Evolutionary conservation across 495 filamentous ascomycete species (phyloP).

Genomic region (Ascodesmis nigricans): DNA sequence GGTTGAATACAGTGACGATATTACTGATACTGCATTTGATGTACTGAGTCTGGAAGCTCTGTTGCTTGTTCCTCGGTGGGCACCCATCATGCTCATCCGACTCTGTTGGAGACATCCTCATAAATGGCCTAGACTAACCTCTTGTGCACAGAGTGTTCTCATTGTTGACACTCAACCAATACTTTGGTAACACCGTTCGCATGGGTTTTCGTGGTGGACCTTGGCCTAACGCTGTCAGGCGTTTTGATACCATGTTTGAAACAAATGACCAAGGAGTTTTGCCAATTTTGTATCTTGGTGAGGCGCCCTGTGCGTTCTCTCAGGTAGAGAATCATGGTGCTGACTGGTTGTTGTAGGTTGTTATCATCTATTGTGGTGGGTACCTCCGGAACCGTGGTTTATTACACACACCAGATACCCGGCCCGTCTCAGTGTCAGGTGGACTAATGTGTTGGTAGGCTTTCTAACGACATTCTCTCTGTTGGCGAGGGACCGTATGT

Average conservation of each 20-base stretch:
- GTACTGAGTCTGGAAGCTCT: constrained; percentile 73
- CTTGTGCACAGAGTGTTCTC: constrained; percentile 53
- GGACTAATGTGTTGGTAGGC: constrained; percentile 28
- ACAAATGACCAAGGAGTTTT: constrained; percentile 67
- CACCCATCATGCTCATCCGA: constrained; percentile 13
- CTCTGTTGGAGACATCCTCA: constrained; percentile 4
- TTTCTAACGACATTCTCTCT: constrained; percentile 86
- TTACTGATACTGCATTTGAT: constrained; percentile 66
- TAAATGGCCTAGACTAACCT: too few relatives aligned
- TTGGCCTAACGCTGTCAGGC: constrained; percentile 8
- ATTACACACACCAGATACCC: background rate
- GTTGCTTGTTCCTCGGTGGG: constrained; percentile 69
- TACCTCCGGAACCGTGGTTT: constrained; percentile 2
- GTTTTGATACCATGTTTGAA: constrained; percentile 59
- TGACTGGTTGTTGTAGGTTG: constrained; percentile 23
- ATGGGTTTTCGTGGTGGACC: background rate
- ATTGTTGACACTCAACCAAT: constrained; percentile 67
- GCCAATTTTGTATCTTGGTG: constrained; percentile 4
- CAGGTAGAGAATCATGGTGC: constrained; percentile 5
- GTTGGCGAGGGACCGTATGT: constrained; percentile 55
- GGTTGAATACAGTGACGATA: constrained; percentile 32
- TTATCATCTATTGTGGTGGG: constrained; percentile 53
- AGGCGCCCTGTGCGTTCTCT: constrained; percentile 1
- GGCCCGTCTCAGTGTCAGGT: background rate
- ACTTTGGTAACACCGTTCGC: constrained; percentile 44